Conservation (phyloP, 805 yeast genomes). For the Ogataea glucozyma region DNA sequence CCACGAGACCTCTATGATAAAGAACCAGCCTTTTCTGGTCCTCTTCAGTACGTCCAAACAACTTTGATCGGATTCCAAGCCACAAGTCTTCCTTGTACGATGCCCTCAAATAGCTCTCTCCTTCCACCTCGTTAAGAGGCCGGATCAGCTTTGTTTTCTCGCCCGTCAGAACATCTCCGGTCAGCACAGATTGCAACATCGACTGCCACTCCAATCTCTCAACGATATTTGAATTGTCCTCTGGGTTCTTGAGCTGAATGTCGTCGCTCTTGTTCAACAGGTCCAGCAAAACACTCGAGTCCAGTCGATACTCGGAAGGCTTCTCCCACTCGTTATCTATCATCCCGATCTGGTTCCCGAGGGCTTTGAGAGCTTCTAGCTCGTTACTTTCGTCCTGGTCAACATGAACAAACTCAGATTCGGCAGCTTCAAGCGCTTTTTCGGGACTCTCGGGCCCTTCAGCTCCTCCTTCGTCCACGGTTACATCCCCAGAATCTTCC, state of each 20-base stretch:
- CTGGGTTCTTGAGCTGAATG: constrained; percentile 31
- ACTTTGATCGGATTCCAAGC: constrained; percentile 83
- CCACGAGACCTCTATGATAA: constrained; percentile 72
- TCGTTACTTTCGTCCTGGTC: constrained; percentile 28
- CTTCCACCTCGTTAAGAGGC: constrained; percentile 41
- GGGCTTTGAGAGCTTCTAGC: constrained; percentile 32
- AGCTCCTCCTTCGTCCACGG: constrained; percentile 25
- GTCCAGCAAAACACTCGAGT: constrained; percentile 36
- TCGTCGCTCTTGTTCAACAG: constrained; percentile 39
- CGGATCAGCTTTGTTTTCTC: constrained; percentile 79
- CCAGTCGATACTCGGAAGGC: constrained; percentile 37
- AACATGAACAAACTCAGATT: constrained; percentile 1
- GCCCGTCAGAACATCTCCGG: constrained; percentile 91
- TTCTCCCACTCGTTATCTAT: constrained; percentile 33
- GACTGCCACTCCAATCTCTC: constrained; percentile 96
- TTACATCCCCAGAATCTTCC: constrained; percentile 31
- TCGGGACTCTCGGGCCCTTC: constrained; percentile 18
- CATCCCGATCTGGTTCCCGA: constrained; percentile 37
- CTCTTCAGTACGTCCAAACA: constrained; percentile 74
- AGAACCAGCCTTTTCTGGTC: constrained; percentile 72
- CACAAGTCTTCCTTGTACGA: constrained; percentile 73
- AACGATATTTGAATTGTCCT: constrained; percentile 40
- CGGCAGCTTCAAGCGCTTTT: background rate
- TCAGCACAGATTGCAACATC: constrained; percentile 84
- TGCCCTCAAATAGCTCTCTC: constrained; percentile 52